Base-by-base conservation (phyloP, 2,329 filamentous ascomycete species). In the Trichoderma simmonsii region DNA sequence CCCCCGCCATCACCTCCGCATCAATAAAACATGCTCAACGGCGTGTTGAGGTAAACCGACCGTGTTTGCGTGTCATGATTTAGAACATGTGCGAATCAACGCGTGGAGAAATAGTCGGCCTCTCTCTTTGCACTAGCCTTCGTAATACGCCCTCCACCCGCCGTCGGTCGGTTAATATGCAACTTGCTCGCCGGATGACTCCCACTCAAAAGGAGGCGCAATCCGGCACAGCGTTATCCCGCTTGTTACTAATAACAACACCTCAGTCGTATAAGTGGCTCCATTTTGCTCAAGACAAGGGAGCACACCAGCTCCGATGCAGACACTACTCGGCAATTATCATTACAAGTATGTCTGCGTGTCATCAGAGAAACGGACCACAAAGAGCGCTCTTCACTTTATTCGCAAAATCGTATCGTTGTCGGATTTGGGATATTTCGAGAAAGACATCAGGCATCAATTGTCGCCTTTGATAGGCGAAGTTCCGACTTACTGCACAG, bases 131-230 rank as follows among this genome's bases (percentile, higher is more conserved):
- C 60, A 21, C 32, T 59, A 43, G 64, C 11, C 18, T n/a, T 59
- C 15, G 51, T 21, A 34, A 28, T 28, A 14, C 24, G 57, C 64
- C 39, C 30, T 57, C 21, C 48, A 56, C 32, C 54, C 59, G 6
- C 66, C 65, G 26, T 68, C 21, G 12, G n/a, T 60, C 21, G 12
- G 39, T 69, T 36, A 34, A 26, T 59, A 60, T 48, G 18, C 26
- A 32, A 14, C 30, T 32, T 24, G 36, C 21, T 69, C 66, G 54
- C 66, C 66, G 66, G 66, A 69, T 69, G 66, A 69, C 66, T 69
- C 54, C 32, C 36, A 36, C 64, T 18, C 24, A 8, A 9, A 21
- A 21, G 65, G 24, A 57, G 54, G 48, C 21, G 43, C 30, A n/a
- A 56, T 34, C 63, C 43, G 48, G 63, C 63, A 21, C 24, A 66